These are phyloP conservation scores for Taxawa tesnikishii DNA, from an alignment of 2,329 filamentous ascomycete species.

Conservation along the genomic window DNA sequence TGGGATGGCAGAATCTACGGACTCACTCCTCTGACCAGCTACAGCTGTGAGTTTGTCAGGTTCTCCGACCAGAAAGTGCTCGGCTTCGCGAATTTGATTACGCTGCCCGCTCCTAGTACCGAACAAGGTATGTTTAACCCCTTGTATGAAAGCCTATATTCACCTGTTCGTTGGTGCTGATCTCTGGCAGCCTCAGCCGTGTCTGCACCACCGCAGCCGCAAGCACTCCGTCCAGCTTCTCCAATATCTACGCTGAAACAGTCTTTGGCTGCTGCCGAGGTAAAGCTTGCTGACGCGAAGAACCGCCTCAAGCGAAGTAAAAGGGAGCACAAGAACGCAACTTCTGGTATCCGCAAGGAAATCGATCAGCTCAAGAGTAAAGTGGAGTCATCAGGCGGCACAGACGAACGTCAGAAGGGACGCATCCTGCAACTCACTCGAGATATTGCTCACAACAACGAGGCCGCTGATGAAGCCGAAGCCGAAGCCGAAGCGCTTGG, in stretches of 20 bases:
- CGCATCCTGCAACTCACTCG: constrained; percentile 65
- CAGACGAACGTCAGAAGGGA: constrained; percentile 64
- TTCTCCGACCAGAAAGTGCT: constrained; percentile 52
- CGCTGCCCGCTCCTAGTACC: constrained; percentile 44
- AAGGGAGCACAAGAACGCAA: constrained; percentile 61
- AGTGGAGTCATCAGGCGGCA: constrained; percentile 54
- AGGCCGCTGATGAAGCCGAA: constrained; percentile 45
- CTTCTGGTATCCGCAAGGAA: constrained; percentile 58
- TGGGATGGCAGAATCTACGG: constrained; percentile 61
- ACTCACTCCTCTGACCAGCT: constrained; percentile 60
- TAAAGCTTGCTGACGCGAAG: constrained; percentile 57
- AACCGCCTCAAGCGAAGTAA: constrained; percentile 56
- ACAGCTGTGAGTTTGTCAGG: constrained; percentile 66
- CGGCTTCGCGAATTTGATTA: constrained; percentile 61
- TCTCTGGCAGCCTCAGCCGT: constrained; percentile 25
- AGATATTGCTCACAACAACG: constrained; percentile 58
- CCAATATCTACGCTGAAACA: constrained; percentile 65
- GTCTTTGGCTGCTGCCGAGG: constrained; percentile 60
- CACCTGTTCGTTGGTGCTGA: too few relatives aligned
- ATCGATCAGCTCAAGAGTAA: constrained; percentile 57
- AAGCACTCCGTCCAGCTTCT: constrained; percentile 59
- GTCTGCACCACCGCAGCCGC: constrained; percentile 38
- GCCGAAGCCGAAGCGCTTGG: constrained; percentile 53
- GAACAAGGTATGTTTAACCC: constrained; percentile 44
- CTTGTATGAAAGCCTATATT: too few relatives aligned